Evolutionary conservation across 148 eudicot genomes (phyloP), one percentile per base, ranked within the genome.

Genomic region (Chenopodium quinoa): DNA sequence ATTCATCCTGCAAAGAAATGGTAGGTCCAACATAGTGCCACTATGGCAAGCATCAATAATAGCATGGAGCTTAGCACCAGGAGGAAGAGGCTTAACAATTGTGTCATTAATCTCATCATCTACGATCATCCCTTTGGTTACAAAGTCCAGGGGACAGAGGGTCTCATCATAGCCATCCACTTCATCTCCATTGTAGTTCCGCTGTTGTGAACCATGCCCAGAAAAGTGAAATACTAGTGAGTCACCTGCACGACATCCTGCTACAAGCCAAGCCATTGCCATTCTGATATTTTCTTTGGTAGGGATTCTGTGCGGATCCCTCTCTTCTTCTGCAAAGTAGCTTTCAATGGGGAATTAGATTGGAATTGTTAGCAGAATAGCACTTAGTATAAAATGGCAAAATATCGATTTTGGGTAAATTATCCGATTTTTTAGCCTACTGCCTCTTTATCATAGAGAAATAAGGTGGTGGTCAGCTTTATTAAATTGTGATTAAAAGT

Each of bases 31-130:
- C 71, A 90, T 89, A 32, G 99, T 96, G 54, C 98, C 99, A 81
- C 99, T 96, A 68, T 96, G 99, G 86, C 99, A 96, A 80, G 99
- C 93, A 90, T 96, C 99, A 72, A 96, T 90, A 17, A 96, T 91
- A 17, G 99, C 98, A 85, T 94, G 97, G 78, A 96, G 99, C 86
- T 87, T 96, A 79, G 85, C 98, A 37, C 99, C 98, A 37, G 69
- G 80, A 32, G 95, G 97, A 80, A 96, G 89, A 84, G 99, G 97
- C 83, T 88, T 89, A 52, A 96, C 98, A 71, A 93, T 81, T 70
- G 93, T 78, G 75, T 91, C 91, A 92, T 96, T 96, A 58, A 96
- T 92, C 79, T 96, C 99, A 88, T 96, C 98, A 84, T 96, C 99
- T 22, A 94, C 90, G 74, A 96, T 90, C 98, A 92, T 96, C 60